A percentile compares a stretch with the other conserved stretches of the same genome.
Conservation (phyloP, 331 rosid species). For the Quercus phellos region DNA sequence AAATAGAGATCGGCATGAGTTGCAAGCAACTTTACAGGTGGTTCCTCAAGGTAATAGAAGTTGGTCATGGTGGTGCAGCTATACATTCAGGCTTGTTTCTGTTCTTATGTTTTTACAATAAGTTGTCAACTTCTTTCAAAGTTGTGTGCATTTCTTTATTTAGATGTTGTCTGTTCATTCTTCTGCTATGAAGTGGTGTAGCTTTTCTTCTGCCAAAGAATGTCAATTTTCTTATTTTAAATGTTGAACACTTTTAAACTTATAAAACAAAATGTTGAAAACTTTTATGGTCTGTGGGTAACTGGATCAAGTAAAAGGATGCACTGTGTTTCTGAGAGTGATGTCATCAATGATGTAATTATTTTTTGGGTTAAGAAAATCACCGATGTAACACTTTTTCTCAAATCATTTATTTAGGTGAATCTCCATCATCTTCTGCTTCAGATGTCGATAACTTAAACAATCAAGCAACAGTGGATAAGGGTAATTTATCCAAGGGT, state of each 20-base stretch:
- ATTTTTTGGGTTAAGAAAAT: conserved; percentile 14
- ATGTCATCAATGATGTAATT: conserved; percentile 7
- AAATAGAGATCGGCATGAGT: conserved; percentile 51
- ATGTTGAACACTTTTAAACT: neutral
- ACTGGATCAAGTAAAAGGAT: neutral
- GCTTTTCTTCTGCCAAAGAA: neutral
- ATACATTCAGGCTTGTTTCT: conserved; percentile 4
- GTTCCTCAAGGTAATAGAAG: conserved; percentile 61
- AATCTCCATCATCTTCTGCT: conserved; percentile 81
- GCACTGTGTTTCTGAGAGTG: neutral
- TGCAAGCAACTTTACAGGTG: conserved; percentile 54
- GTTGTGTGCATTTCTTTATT: conserved; percentile 6
- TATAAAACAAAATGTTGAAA: neutral
- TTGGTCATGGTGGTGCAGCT: conserved; percentile 9
- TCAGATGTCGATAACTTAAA: conserved; percentile 74
- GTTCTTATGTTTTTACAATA: conserved; percentile 6
- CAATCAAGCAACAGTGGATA: conserved; percentile 49
- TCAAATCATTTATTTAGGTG: conserved; percentile 43
- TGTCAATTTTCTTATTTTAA: neutral
- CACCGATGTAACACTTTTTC: conserved; percentile 1
- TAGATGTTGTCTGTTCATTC: neutral
- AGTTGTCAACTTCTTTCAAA: conserved; percentile 11
- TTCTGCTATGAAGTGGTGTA: neutral
- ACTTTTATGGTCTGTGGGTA: neutral
- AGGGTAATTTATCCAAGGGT: conserved; percentile 39